These are phyloP conservation scores for Rhynchosporium secalis DNA, from an alignment of 2,329 filamentous ascomycete genomes.

Conservation along the genomic window DNA sequence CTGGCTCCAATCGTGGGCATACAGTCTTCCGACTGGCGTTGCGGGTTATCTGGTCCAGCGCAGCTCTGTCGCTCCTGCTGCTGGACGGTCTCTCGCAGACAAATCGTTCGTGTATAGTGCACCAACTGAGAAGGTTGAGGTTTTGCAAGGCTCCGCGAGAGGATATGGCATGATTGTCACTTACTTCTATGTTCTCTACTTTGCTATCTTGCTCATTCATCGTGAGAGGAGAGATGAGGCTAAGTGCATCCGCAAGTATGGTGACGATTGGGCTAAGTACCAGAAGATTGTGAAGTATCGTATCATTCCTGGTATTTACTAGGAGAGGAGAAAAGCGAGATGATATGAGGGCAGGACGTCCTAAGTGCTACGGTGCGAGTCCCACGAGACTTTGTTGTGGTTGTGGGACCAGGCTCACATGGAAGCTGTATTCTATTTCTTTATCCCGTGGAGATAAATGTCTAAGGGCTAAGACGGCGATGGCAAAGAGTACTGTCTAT, in stretches of 20 bases:
- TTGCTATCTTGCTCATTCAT: slow-evolving; percentile 82
- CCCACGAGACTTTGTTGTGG: not conserved
- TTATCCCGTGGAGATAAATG: not conserved
- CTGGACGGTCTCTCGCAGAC: slow-evolving; percentile 48
- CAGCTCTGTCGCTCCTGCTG: slow-evolving; percentile 50
- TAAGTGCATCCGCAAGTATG: slow-evolving; percentile 90
- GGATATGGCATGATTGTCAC: slow-evolving; percentile 88
- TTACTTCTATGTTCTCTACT: slow-evolving; percentile 94
- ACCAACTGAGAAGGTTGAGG: slow-evolving; percentile 60
- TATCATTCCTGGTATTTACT: slow-evolving; percentile 83
- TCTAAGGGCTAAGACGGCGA: not conserved
- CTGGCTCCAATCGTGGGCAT: slow-evolving; percentile 92
- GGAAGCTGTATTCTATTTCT: slow-evolving; percentile 11
- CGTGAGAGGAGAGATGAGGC: slow-evolving; percentile 85
- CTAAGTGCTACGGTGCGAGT: no score
- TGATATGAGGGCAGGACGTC: not conserved
- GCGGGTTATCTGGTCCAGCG: slow-evolving; percentile 74
- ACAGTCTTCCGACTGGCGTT: slow-evolving; percentile 80
- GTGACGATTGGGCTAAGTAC: slow-evolving; percentile 88
- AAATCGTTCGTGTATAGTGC: slow-evolving; percentile 52
- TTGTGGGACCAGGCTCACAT: not conserved
- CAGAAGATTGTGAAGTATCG: slow-evolving; percentile 73
- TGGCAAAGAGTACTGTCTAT: not conserved
- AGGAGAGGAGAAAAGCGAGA: slow-evolving; percentile 3
- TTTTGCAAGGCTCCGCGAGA: slow-evolving; percentile 69